Evolutionary conservation across 2,329 filamentous ascomycete species (phyloP), one percentile per base, ranked within the genome.

Genomic region (Stagonosporopsis rhizophila): DNA sequence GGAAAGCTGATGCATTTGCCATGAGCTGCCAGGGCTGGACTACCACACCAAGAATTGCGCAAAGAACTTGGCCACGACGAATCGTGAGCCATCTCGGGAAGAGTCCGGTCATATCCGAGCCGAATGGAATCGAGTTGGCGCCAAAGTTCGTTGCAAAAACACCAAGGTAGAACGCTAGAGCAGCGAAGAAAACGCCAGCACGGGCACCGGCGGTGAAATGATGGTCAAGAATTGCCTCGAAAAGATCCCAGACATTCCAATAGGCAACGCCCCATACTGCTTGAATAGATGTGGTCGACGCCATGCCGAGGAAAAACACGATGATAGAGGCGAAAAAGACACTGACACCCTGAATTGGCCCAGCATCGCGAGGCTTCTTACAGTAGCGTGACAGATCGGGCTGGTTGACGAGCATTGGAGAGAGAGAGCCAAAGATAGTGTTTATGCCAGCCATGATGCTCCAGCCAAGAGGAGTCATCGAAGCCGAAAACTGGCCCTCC

Each of bases 191-290:
- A 34, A 80, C 67, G 2, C 71, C 72, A 8, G 76, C 75, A 5
- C 78, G 73, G 5, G 76, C 73, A 5, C 66, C 69, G 0, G 78
- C 69, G 1, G 66, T 66, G 68, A 75, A 80, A 60, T 75, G 76
- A 23, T 72, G 69, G 17, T 75, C 73, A 6, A 80, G 70, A 7
- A 81, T 77, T 73, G 70, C 37, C 74, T 77, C 66, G 48, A 77
- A 76, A n/a, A 80, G 70, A 59, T 80, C 78, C 78, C 78, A 80
- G 1, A 77, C 65, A 48, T 81, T 80, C 79, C 78, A 81, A 60
- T 78, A 77, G 3, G 73, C 72, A 6, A 72, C 70, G 4, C 78
- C 77, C 32, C 73, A 72, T 4, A 65, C 70, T 1, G 65, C 59
- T 2, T 73, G 68, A 17, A 77, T 76, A 1, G 75, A 74, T 11